Conservation (phyloP, 164 flowering plant species). For the Nelumbo lutea region DNA sequence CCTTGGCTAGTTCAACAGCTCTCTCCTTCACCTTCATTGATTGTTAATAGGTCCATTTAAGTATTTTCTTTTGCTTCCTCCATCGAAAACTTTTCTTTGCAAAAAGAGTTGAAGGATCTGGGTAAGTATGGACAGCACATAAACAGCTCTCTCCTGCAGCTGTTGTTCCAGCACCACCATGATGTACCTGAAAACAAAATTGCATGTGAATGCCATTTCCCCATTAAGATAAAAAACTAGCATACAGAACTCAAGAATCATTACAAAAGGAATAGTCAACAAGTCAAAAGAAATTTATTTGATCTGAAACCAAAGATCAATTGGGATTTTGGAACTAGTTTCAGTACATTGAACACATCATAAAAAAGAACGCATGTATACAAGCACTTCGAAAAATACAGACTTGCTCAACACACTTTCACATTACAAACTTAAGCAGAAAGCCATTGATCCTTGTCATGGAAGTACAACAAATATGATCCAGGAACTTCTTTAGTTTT, state of each 20-base stretch:
- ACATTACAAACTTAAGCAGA: background rate
- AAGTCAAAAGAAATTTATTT: background rate
- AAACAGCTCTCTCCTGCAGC: no score
- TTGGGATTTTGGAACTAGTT: background rate
- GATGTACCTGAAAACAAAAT: constrained; percentile 66
- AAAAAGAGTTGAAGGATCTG: no score
- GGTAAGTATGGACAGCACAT: no score
- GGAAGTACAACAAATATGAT: no score
- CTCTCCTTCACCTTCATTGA: constrained; percentile 69
- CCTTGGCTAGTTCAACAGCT: constrained; percentile 73
- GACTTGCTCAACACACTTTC: background rate
- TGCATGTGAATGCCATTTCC: background rate
- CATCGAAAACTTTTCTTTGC: background rate
- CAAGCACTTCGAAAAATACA: background rate
- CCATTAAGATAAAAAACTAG: background rate
- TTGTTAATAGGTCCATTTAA: background rate
- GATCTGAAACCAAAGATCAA: background rate
- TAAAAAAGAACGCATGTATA: background rate
- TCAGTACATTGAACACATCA: background rate
- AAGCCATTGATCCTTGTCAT: background rate
- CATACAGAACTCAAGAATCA: background rate
- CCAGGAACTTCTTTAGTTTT: background rate
- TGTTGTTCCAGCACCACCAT: constrained; percentile 99
- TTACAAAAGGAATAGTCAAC: background rate
- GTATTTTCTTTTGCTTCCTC: background rate